Conservation (phyloP, 2,329 filamentous ascomycete genomes). For the Pseudogymnoascus sp. region DNA sequence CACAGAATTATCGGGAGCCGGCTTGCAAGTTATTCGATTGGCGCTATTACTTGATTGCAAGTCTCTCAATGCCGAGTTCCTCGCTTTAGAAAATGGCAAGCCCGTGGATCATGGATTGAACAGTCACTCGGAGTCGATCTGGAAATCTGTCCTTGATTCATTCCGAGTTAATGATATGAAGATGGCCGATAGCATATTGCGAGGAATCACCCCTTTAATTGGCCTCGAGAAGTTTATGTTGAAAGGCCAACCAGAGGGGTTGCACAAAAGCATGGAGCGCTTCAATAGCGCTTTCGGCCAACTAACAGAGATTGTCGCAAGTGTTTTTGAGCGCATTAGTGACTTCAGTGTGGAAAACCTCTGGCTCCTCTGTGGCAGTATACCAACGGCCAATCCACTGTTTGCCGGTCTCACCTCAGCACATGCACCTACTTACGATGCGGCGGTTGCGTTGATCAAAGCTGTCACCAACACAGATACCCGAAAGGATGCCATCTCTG, state of each 20-base stretch:
- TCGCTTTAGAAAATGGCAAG: conserved; percentile 53
- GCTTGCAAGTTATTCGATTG: conserved; percentile 57
- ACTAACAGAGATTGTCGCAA: conserved; percentile 56
- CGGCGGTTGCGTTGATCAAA: conserved; percentile 76
- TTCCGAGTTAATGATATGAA: conserved; percentile 60
- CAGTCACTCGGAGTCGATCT: conserved; percentile 67
- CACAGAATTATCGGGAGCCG: conserved; percentile 46
- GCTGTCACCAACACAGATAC: conserved; percentile 62
- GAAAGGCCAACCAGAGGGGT: conserved; percentile 29
- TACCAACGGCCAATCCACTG: conserved; percentile 58
- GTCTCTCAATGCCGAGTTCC: conserved; percentile 60
- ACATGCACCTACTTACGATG: conserved; percentile 69
- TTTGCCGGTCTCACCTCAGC: conserved; percentile 76
- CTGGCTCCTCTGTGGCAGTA: conserved; percentile 41
- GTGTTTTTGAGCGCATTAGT: conserved; percentile 69
- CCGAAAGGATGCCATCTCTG: conserved; percentile 43
- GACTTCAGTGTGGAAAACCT: conserved; percentile 67
- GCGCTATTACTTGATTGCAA: conserved; percentile 65
- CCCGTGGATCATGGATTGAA: conserved; percentile 60
- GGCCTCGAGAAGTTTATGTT: conserved; percentile 62
- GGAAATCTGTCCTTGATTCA: conserved; percentile 66
- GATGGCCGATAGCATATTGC: conserved; percentile 66
- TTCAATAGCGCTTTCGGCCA: conserved; percentile 71
- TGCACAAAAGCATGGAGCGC: conserved; percentile 43
- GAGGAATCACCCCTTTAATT: conserved; percentile 53